A percentile compares a stretch with the other conserved stretches of the same genome.
phyloP scores from a whole-genome alignment of 1,284 basidiomycete genomes.

The Schizophyllum amplum region DNA sequence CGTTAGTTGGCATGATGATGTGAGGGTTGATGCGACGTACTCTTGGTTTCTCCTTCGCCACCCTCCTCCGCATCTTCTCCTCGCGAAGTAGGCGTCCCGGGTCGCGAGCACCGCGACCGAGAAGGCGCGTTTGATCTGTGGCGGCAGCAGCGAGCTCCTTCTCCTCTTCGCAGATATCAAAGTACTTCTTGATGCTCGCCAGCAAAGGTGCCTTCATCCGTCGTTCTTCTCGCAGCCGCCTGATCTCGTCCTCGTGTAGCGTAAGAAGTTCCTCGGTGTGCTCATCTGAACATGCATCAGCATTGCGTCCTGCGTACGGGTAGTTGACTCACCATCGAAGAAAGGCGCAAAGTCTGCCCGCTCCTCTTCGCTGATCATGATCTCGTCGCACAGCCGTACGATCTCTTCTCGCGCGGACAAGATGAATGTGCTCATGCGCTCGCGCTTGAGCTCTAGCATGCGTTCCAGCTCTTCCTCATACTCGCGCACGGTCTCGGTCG shows the following conservation, averaged over 20 bases:
- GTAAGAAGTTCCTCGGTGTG: slow-evolving; percentile 83
- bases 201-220: slow-evolving; percentile 73
- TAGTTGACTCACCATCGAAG: slow-evolving; percentile 55
- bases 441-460: slow-evolving; percentile 83
- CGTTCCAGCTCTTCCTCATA: slow-evolving; percentile 89
- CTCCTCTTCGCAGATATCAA: slow-evolving; percentile 86
- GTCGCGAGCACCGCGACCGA: slow-evolving; percentile 73
- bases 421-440: slow-evolving; percentile 85
- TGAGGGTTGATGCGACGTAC: slow-evolving; percentile 37
- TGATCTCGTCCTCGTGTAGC: slow-evolving; percentile 85
- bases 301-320: neutral
- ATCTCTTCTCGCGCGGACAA: slow-evolving; percentile 80
- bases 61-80: slow-evolving; percentile 96
- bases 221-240: slow-evolving; percentile 73
- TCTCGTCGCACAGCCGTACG: slow-evolving; percentile 72
- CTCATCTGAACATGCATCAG: slow-evolving; percentile 47
- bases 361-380: slow-evolving; percentile 83
- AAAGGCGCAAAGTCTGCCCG: slow-evolving; percentile 75
- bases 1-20: slow-evolving; percentile 1
- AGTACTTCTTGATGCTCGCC: slow-evolving; percentile 78
- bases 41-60: slow-evolving; percentile 90
- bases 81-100: slow-evolving; percentile 78
- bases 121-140: slow-evolving; percentile 67
- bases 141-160: slow-evolving; percentile 81
- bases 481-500: slow-evolving; percentile 60